These are phyloP conservation scores for Trametes sanguinea DNA, from an alignment of 768 basidiomycete genomes.

Conservation along the genomic window DNA sequence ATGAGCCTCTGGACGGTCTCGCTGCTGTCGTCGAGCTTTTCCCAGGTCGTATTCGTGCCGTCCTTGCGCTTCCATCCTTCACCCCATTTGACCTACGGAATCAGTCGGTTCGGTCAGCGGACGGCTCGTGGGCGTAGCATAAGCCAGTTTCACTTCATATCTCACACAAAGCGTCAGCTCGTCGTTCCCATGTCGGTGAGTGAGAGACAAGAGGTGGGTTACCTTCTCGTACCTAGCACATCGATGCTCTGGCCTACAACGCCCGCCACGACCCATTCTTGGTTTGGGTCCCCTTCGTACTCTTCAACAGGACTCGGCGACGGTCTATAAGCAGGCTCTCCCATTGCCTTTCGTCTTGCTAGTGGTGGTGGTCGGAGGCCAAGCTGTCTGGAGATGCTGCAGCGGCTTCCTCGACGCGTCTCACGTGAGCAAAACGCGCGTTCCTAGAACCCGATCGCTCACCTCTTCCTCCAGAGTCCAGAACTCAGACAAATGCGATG, in stretches of 20 bases:
- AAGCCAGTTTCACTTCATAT: slow-evolving; percentile 15
- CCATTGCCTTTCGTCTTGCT: background rate
- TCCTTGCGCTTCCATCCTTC: slow-evolving; percentile 49
- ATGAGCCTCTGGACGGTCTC: slow-evolving; percentile 25
- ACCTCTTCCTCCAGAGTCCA: too few relatives aligned
- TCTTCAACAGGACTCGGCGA: slow-evolving; percentile 24
- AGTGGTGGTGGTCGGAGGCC: background rate
- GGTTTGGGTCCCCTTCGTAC: slow-evolving; percentile 9
- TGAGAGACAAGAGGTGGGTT: background rate
- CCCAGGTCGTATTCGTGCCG: slow-evolving; percentile 59
- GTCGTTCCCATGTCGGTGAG: background rate
- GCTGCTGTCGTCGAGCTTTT: slow-evolving; percentile 28
- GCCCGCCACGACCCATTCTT: slow-evolving; percentile 20
- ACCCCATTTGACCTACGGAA: slow-evolving; percentile 50
- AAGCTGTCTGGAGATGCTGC: background rate
- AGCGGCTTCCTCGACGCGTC: background rate
- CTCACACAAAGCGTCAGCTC: background rate
- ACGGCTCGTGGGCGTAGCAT: background rate
- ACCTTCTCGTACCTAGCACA: slow-evolving; percentile 17
- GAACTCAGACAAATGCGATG: too few relatives aligned
- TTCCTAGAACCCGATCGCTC: background rate
- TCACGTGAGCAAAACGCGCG: slow-evolving; percentile 1
- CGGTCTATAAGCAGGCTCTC: background rate
- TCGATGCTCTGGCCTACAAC: slow-evolving; percentile 26
- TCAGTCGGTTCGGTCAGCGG: background rate